Evolutionary conservation across 2,329 filamentous ascomycete species (phyloP).

Genomic region (Aspergillus latus): DNA sequence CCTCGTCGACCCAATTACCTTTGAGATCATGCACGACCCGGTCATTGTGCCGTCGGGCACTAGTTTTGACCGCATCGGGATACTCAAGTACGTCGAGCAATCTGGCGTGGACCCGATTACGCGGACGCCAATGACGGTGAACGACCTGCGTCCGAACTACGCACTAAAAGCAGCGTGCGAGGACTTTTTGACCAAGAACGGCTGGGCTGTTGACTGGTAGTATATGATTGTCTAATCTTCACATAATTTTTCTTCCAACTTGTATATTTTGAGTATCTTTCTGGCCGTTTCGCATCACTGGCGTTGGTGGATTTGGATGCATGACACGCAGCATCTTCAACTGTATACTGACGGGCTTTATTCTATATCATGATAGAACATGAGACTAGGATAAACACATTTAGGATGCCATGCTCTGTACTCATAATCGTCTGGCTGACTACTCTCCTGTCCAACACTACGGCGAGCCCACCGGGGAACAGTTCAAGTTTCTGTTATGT

Average conservation of each 20-base stretch:
- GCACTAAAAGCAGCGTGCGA: constrained; percentile 78
- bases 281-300: constrained; percentile 9
- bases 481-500: no score
- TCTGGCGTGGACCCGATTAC: constrained; percentile 79
- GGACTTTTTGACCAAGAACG: constrained; percentile 81
- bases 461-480: no score
- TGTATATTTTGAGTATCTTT: not conserved
- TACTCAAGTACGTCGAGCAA: constrained; percentile 80
- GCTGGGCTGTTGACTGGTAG: constrained; percentile 90
- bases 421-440: no score
- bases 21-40: constrained; percentile 54
- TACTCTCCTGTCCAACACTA: no score
- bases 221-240: constrained; percentile 2
- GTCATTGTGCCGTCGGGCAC: constrained; percentile 71
- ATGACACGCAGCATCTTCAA: not conserved
- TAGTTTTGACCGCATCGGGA: constrained; percentile 82
- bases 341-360: no score
- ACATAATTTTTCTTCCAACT: constrained; percentile 12
- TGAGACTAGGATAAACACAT: no score
- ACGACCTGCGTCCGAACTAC: constrained; percentile 78
- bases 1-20: constrained; percentile 51
- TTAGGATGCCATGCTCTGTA: no score
- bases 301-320: constrained; percentile 8
- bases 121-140: constrained; percentile 65
- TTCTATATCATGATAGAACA: no score